A percentile compares a stretch with the other conserved stretches of the same genome.
phyloP scores from a whole-genome alignment of 345 rosid genomes.

The Arabis hirsuta region DNA sequence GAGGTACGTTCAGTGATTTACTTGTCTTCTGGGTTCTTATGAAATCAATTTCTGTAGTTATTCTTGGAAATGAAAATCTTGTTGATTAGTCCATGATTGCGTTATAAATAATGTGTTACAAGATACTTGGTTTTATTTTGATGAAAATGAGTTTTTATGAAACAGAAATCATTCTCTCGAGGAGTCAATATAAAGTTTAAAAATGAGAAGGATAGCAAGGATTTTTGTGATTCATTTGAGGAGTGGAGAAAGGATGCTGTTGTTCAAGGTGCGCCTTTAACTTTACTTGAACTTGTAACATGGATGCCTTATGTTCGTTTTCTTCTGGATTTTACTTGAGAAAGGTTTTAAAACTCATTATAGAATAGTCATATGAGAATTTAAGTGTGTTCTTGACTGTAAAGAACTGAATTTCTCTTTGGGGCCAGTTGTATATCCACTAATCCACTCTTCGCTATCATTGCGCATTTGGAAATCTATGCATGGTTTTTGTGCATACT shows the following conservation, averaged over 20 bases:
- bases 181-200: conserved; percentile 69
- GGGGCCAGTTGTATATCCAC: no score
- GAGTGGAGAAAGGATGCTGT: conserved; percentile 71
- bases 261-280: conserved; percentile 64
- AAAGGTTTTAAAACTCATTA: background rate
- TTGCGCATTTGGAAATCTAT: conserved; percentile 2
- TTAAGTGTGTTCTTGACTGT: no score
- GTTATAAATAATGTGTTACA: conserved; percentile 9
- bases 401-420: no score
- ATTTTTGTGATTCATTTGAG: conserved; percentile 78
- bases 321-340: conserved; percentile 2
- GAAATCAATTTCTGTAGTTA: background rate
- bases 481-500: conserved; percentile 25
- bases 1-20: conserved; percentile 56
- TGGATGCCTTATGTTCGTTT: background rate
- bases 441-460: background rate
- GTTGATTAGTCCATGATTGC: background rate
- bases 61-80: background rate
- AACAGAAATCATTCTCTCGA: conserved; percentile 71
- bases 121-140: conserved; percentile 24
- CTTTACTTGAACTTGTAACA: background rate
- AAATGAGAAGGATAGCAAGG: conserved; percentile 75
- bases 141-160: conserved; percentile 47
- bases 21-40: background rate
- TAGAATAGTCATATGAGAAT: background rate